These are phyloP conservation scores for Alisma plantagoaquatica DNA, from an alignment of 106 monocot species.

Conservation along the genomic window DNA sequence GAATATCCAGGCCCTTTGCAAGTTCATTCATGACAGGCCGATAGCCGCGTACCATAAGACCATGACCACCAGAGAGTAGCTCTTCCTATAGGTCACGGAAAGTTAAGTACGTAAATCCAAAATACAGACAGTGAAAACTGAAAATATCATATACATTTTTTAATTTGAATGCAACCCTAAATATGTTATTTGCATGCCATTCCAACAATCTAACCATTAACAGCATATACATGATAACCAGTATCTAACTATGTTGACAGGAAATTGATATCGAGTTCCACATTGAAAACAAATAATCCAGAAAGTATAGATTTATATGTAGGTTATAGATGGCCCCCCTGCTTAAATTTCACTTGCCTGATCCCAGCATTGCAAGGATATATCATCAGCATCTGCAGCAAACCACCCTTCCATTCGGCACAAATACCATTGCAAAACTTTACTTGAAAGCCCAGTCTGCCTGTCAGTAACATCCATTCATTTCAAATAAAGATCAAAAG, in stretches of 20 bases:
- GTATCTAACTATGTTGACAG: too few relatives aligned
- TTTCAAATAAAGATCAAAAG: too few relatives aligned
- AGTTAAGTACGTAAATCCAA: not conserved
- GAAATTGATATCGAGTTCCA: too few relatives aligned
- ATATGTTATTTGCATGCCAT: too few relatives aligned
- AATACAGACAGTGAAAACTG: not conserved
- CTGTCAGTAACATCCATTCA: constrained; percentile 27
- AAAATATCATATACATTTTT: too few relatives aligned
- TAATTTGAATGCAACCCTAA: too few relatives aligned
- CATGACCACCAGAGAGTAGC: constrained; percentile 92
- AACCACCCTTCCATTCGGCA: constrained; percentile 99
- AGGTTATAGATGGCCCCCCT: too few relatives aligned
- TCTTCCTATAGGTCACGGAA: constrained; percentile 54
- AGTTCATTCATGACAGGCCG: constrained; percentile 87
- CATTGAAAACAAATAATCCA: too few relatives aligned
- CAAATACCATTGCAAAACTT: constrained; percentile 92
- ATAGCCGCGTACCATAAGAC: constrained; percentile 95
- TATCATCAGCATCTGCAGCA: constrained; percentile 86
- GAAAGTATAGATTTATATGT: too few relatives aligned
- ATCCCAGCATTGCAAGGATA: constrained; percentile 84
- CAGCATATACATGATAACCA: too few relatives aligned
- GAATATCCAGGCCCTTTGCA: constrained; percentile 82
- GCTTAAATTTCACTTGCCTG: too few relatives aligned
- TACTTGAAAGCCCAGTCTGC: constrained; percentile 68
- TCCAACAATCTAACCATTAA: too few relatives aligned